Base-by-base conservation (phyloP, 305 asterid species). In the Ajuga reptans region DNA sequence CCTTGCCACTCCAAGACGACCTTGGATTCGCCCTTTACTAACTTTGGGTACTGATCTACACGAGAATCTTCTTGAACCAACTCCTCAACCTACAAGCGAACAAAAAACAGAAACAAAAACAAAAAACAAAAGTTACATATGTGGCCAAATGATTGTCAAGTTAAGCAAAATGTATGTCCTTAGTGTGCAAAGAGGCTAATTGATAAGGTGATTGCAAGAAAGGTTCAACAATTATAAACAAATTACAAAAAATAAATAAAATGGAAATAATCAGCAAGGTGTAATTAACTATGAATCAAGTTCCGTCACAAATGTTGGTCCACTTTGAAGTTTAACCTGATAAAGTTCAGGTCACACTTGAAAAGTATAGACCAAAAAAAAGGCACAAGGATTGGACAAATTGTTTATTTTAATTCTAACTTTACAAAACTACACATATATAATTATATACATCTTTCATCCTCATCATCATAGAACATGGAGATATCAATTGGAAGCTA, bases 1-100 rank as follows among this genome's bases (percentile, higher is more conserved):
- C 98, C 96, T 92, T 92, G 98, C 96, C 98, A 92, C 84, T 92
- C 98, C 96, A 94, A 92, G 24, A 92, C 98, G 77, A 87, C 89
- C 85, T 86, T 92, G 45, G 90, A 71, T 84, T 92, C 98, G 24
- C 96, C 96, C 81, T 87, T 92, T 69, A 92, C 89, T 70, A 84
- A 70, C 86, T 80, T 89, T 6, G 94, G 98, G 81, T 84, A 89
- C 77, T 80, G 92, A 68, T 91, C 98, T 57, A 89, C 61, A 50
- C 96, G 96, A 69, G 98, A 86, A 77, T 91, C 98, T 78, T 86
- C 96, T 75, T 80, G 92, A 77, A 89, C 83, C 80, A 89, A 77
- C 73, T 87, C 92, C 85, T 84, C 96, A 76, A 91, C 98, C 98
- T 87, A 75, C 68, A 75, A 41, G 72, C 73, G 9, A 71, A 68